Conservation (phyloP, 805 yeast species). For the Teunomyces stri region DNA sequence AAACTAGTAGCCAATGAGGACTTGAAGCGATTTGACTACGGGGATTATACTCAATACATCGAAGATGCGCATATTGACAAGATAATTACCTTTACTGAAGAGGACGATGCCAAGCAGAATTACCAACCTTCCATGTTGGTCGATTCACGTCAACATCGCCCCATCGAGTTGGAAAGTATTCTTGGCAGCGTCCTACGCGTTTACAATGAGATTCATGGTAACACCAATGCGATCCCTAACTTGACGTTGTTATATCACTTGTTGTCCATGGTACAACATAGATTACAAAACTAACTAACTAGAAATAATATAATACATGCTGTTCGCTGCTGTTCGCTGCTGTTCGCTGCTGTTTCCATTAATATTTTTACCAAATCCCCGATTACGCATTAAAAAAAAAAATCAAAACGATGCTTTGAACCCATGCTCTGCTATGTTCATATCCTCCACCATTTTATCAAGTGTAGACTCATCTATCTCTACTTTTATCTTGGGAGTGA, state of each 20-base stretch:
- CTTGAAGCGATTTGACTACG: constrained; percentile 12
- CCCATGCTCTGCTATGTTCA: neutral
- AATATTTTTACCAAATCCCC: neutral
- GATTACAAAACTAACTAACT: constrained; percentile 2
- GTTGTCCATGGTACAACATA: constrained; percentile 12
- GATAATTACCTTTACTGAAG: constrained; percentile 15
- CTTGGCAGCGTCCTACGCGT: constrained; percentile 48
- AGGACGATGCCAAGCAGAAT: constrained; percentile 50
- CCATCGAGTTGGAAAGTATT: constrained; percentile 69
- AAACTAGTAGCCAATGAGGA: constrained; percentile 14
- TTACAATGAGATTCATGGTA: constrained; percentile 1
- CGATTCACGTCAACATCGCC: constrained; percentile 62
- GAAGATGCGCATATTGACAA: constrained; percentile 7
- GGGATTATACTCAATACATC: constrained; percentile 5
- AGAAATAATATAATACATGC: neutral
- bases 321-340: neutral
- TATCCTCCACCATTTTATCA: constrained; percentile 5
- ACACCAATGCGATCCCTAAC: constrained; percentile 10
- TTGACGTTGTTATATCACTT: constrained; percentile 11
- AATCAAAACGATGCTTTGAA: neutral
- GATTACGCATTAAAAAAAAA: neutral
- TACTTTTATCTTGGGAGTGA: constrained; percentile 10
- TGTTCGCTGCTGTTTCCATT: neutral
- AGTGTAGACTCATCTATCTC: constrained; percentile 8
- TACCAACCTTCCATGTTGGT: constrained; percentile 74